Base-by-base conservation (phyloP, 1,284 basidiomycete genomes). In the Irpex lacteus region DNA sequence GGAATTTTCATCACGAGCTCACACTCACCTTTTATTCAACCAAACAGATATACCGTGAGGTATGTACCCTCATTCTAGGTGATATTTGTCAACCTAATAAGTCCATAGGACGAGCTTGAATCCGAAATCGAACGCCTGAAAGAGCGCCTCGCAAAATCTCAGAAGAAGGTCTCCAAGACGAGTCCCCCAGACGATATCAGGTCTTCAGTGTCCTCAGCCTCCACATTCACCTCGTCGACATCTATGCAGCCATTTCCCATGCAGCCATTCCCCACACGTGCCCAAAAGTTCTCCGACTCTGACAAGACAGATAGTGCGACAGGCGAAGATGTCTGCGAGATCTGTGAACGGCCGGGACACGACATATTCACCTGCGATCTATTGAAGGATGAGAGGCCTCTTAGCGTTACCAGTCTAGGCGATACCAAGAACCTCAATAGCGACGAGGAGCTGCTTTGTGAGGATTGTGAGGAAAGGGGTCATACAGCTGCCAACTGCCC, bases 31-130 rank as follows among this genome's bases (percentile, higher is more conserved):
- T 61, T 38, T 37, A 32, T 9, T 61, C 21, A 61, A 34, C 34
- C 50, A 8, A n/a, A 5, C 59, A 92, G 89, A 97, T 97, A 68
- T 96, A 96, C 75, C 88, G 90, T 60, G 95, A 98, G 74, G 88
- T 88, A 69, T 60, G 59, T 56, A 40, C 47, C 55, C 60, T 53
- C 61, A 21, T 15, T 34, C 13, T 9, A 34, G 40, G n/a, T 11
- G 8, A 21, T 56, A 8, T 8, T 53, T 37, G n/a, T 61, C 38
- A 26, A 49, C 56, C 18, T 61, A 65, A 50, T 11, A 44, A 11
- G 40, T 44, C 40, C 60, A 18, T 64, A 90, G 85, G 95, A 96
- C 73, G 95, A 96, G 72, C 87, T 98, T 47, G 95, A 97, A 73
- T 88, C 88, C 70, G 92, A 95, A 71, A 77, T 96, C 49, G 87